Base-by-base conservation (phyloP, 2,329 filamentous ascomycete species). In the Allantophomopsis lycopodina region DNA sequence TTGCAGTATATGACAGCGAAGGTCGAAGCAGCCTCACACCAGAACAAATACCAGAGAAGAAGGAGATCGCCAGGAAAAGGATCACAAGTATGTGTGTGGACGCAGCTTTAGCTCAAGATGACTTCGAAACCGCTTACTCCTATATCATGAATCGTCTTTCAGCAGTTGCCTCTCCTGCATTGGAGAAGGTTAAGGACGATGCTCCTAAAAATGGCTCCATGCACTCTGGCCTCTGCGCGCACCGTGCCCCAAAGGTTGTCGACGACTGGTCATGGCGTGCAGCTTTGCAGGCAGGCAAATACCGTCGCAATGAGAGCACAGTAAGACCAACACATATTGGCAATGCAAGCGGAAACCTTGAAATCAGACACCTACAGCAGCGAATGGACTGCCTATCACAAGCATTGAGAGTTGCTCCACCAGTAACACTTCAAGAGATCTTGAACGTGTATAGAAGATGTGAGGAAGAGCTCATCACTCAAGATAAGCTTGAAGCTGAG, bases 61-160 rank as follows among this genome's bases (percentile, higher is more conserved):
- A 45, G 15, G 28, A 55, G 3, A 52, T 64, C 31, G 70, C 74
- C 4, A 75, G 80, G 52, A 74, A 71, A 36, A 73, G 83, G 21
- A 76, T 91, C 38, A 79, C 77, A 5, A 79, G 81, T 42, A 85
- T 89, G 80, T 86, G 83, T 46, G 76, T 89, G 32, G 78, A 86
- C 53, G 77, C 81, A 12, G 82, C 84, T 11, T 66, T 91, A 1
- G 66, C 68, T 8, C 83, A 88, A 53, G 78, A 87, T 46, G 85
- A 77, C 54, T 91, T 91, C 44, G 85, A 93, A 54, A 91, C 84
- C 0, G 84, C 84, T 10, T 91, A 89, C 55, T 88, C 83, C 0
- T 89, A 84, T 52, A 79, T 88, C 2, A 72, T 85, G 36, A 86
- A 77, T 52, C 73, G 80, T 16, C 65, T 91, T 0, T 65, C 68